Percentiles rank a stretch among this genome's conserved stretches.
Conservation (phyloP, 108 stramenopile species). For the Discostella stelligeroides region DNA sequence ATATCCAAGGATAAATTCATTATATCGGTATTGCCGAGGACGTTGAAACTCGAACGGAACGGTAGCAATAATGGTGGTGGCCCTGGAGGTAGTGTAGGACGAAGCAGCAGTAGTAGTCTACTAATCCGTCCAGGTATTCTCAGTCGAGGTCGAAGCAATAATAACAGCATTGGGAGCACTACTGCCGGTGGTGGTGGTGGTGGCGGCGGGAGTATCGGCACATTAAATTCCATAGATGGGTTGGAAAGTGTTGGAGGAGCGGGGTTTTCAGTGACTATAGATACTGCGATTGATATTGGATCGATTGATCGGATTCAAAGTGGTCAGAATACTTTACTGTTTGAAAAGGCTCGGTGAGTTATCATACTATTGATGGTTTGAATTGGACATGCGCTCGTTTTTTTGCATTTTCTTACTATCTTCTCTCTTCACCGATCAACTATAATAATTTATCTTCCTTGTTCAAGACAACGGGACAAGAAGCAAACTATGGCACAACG, state of each 20-base stretch:
- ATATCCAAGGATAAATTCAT: constrained; percentile 76
- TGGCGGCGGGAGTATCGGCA: constrained; percentile 17
- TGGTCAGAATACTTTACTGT: constrained; percentile 65
- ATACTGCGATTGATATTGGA: constrained; percentile 69
- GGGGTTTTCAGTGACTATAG: constrained; percentile 10
- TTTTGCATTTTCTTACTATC: constrained; percentile 1
- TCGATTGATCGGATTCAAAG: constrained; percentile 83
- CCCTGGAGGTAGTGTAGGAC: constrained; percentile 1
- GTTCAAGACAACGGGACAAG: constrained; percentile 39
- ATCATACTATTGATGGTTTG: too few relatives aligned
- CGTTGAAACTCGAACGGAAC: constrained; percentile 22
- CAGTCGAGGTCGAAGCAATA: constrained; percentile 18
- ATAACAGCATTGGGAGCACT: constrained; percentile 12
- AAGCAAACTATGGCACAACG: constrained; percentile 36
- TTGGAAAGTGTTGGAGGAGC: not conserved
- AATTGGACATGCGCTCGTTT: too few relatives aligned
- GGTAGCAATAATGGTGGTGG: constrained; percentile 11
- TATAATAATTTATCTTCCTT: not conserved
- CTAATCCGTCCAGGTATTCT: constrained; percentile 38
- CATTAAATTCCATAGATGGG: constrained; percentile 32
- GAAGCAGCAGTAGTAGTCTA: constrained; percentile 1
- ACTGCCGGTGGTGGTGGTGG: constrained; percentile 14
- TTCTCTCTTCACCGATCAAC: not conserved
- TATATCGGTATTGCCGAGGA: constrained; percentile 40
- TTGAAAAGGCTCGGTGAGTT: constrained; percentile 56